These are phyloP conservation scores for Starmera pachycereana DNA, from an alignment of 805 yeast genomes.

Conservation along the genomic window DNA sequence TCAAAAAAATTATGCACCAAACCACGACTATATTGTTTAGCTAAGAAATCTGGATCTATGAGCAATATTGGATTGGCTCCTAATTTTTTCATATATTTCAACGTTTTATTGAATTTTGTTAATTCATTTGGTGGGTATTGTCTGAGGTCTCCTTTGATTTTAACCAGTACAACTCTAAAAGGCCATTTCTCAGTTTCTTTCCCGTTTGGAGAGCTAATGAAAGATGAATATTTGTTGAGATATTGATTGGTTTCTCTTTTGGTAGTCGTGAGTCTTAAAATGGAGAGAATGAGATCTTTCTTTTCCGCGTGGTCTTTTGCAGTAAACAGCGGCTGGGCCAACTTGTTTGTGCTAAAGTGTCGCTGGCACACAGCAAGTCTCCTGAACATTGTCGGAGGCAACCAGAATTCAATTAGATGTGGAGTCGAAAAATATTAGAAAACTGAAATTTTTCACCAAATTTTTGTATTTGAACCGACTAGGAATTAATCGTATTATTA, in stretches of 20 bases:
- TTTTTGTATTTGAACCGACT: too few species aligned
- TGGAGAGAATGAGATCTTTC: constrained; percentile 69
- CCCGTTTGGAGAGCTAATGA: constrained; percentile 20
- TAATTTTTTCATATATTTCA: constrained; percentile 13
- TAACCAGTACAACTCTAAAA: constrained; percentile 17
- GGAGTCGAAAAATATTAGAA: too few species aligned
- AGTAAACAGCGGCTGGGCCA: not conserved
- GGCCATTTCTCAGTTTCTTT: constrained; percentile 19
- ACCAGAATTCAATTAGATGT: too few species aligned
- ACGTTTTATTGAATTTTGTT: constrained; percentile 8
- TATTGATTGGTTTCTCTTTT: constrained; percentile 86
- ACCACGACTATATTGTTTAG: constrained; percentile 8
- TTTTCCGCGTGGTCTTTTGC: constrained; percentile 29
- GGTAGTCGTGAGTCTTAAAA: constrained; percentile 83
- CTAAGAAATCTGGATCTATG: constrained; percentile 16
- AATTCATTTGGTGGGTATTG: constrained; percentile 8
- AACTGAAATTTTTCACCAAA: too few species aligned
- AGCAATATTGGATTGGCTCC: constrained; percentile 14
- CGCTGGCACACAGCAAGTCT: too few species aligned
- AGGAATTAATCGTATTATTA: too few species aligned
- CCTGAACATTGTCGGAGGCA: too few species aligned
- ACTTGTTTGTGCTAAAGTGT: too few species aligned
- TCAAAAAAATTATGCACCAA: constrained; percentile 3
- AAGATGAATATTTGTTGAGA: constrained; percentile 53
- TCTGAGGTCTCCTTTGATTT: constrained; percentile 16